Base-by-base conservation (phyloP, 2,329 filamentous ascomycete species). In the Bipolaris sorokiniana region DNA sequence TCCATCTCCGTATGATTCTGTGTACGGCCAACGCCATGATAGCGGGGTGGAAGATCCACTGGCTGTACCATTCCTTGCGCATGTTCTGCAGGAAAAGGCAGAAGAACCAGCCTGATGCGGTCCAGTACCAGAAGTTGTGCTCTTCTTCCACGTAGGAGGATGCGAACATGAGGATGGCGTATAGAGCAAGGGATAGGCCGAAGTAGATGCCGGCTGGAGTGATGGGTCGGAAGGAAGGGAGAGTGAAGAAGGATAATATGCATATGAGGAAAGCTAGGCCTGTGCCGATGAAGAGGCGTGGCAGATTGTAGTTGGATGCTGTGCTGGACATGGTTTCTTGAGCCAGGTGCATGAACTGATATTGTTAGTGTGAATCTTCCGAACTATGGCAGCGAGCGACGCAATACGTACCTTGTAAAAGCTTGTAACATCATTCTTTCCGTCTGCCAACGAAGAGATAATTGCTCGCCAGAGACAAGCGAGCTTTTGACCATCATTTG, bases 91-190 rank as follows among this genome's bases (percentile, higher is more conserved):
- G 62, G 64, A 81, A 80, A 11, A 87, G 73, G 56, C 80, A 80
- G 54, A 80, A 74, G 42, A 82, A 77, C 90, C 90, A 96, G 6
- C 86, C 84, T 0, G 89, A 88, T 0, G 89, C 85, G 1, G 86
- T 78, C 92, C 94, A 98, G 77, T 99, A 98, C 95, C 95, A 99
- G 74, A 97, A 97, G 65, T 98, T 92, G 48, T 99, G 95, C 75
- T 99, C 95, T 78, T 99, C 95, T 76, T 99, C 95, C 2, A 99
- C 92, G 74, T 95, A 99, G 71, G 93, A 98, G 73, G 91, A 97
- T 9, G 93, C 94, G 77, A 98, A 98, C 93, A 98, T 98, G 87
- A 97, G 96, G 36, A 86, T 75, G 1, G 88, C 87, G 71, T 98
- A 97, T 5, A 82, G 68, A 2, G 70, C 15, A 7, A 75, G 67